Conservation (phyloP, 1,139 yeast species). For the Protomyces macrosporus region DNA sequence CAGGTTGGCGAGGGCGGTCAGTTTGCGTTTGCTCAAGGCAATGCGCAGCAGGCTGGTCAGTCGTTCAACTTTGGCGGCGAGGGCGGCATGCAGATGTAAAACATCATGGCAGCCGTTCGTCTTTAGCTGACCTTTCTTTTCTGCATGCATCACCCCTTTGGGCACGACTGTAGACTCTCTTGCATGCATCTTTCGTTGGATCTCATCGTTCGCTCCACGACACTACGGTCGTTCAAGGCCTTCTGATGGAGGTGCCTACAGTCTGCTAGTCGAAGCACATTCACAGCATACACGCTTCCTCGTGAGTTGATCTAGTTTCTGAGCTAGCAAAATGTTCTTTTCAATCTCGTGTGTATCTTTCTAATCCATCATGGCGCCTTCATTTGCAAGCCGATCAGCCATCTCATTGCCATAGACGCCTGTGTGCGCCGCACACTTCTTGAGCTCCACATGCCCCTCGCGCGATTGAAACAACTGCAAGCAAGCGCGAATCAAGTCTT, state of each 20-base stretch:
- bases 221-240: no score
- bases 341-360: background rate
- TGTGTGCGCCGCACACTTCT: slow-evolving; percentile 68
- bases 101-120: background rate
- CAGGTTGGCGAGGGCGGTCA: slow-evolving; percentile 63
- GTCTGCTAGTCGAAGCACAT: no score
- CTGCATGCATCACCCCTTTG: background rate
- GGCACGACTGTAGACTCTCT: background rate
- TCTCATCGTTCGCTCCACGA: no score
- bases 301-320: background rate
- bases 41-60: slow-evolving; percentile 23
- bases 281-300: no score
- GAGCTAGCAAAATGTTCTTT: background rate
- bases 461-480: slow-evolving; percentile 39
- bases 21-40: slow-evolving; percentile 64
- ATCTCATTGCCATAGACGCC: slow-evolving; percentile 66
- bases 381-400: slow-evolving; percentile 66
- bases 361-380: slow-evolving; percentile 4
- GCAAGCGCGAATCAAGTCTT: slow-evolving; percentile 46
- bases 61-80: slow-evolving; percentile 22
- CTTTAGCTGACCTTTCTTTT: background rate
- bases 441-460: slow-evolving; percentile 41
- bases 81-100: slow-evolving; percentile 24
- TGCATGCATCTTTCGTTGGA: background rate
- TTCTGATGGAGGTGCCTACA: no score